Base-by-base conservation (phyloP, 2,329 filamentous ascomycete genomes). In the Stemphylium lycopersici region DNA sequence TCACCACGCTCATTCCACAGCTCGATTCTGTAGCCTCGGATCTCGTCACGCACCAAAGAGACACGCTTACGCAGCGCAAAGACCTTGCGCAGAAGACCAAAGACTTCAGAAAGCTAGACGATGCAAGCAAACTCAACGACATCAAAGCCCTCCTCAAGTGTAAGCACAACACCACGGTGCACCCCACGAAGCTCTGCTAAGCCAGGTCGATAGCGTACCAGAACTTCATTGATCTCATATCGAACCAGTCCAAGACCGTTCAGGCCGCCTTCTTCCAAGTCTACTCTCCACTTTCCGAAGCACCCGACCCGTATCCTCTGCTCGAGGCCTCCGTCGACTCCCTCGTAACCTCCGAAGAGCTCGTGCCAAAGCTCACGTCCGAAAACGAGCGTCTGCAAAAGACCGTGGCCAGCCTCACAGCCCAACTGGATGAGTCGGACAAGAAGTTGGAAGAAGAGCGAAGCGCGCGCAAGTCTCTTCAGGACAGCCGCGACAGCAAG, bases 1-100 rank as follows among this genome's bases (percentile, higher is more conserved):
- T 99, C 53, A 89, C 90, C 42, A 87, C 84, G 20, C 85, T 98
- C 62, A 86, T 96, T 58, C 89, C 91, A 29, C 90, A 85, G 62
- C 87, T 99, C 59, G 95, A 99, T 77, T 89, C 88, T 55, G 93
- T 92, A 3, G 95, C 95, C n/a, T 93, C 93, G 10, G 95, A 98
- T 68, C 91, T 99, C 58, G 91, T 98, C 47, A 81, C 90, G 42
- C 92, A 96, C 73, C 96, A 99, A 73, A 86, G 93, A 67, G 95
- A 98, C 76, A 91, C 93, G n/a, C 89, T 96, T 4, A 88, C 97
- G 0, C 93, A 99, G 74, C 85, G 95, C 48, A 99, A 99, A 73
- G 96, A 99, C 57, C 81, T 99, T 16, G 95, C 96, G n/a, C 93
- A 97, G 72, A 98, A 97, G 82, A 99, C 95, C 0, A 99, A 99